These are phyloP conservation scores for Phytophthora citricola DNA, from an alignment of 352 stramenopile species.

Conservation along the genomic window DNA sequence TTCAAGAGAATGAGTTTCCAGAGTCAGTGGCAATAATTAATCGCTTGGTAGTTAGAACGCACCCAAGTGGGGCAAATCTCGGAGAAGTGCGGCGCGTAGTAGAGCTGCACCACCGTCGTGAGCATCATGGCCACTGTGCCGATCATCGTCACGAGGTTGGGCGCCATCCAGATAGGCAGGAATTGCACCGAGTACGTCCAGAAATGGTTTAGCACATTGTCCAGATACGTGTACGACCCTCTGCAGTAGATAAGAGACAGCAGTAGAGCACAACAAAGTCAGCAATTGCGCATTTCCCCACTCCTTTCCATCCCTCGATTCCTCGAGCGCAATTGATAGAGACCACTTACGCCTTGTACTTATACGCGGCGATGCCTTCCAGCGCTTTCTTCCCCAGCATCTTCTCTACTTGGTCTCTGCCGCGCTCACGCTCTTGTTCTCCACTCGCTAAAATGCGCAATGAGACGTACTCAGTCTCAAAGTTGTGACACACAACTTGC, in stretches of 20 bases:
- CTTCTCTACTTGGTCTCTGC: constrained; percentile 22
- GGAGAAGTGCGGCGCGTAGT: constrained; percentile 70
- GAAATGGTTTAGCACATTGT: constrained; percentile 90
- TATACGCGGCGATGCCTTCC: constrained; percentile 86
- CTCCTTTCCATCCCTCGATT: too few species aligned
- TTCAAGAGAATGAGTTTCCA: neutral
- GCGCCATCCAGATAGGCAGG: constrained; percentile 90
- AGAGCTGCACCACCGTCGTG: constrained; percentile 83
- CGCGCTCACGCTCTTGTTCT: constrained; percentile 16
- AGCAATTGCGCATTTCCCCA: neutral
- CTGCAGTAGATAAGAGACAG: constrained; percentile 31
- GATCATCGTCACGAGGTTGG: constrained; percentile 92
- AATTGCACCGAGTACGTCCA: constrained; percentile 88
- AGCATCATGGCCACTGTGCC: constrained; percentile 81
- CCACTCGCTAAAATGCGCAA: constrained; percentile 19
- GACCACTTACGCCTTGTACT: constrained; percentile 86
- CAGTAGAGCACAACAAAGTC: constrained; percentile 12
- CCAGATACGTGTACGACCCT: constrained; percentile 87
- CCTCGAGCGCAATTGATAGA: neutral
- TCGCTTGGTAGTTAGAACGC: constrained; percentile 4
- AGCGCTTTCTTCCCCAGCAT: constrained; percentile 83
- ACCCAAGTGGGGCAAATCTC: constrained; percentile 73
- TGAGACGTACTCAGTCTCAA: neutral
- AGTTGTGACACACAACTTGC: constrained; percentile 1
- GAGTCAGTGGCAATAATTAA: neutral